These are phyloP conservation scores for Acacia confusa DNA, from an alignment of 306 rosid genomes.

Conservation along the genomic window DNA sequence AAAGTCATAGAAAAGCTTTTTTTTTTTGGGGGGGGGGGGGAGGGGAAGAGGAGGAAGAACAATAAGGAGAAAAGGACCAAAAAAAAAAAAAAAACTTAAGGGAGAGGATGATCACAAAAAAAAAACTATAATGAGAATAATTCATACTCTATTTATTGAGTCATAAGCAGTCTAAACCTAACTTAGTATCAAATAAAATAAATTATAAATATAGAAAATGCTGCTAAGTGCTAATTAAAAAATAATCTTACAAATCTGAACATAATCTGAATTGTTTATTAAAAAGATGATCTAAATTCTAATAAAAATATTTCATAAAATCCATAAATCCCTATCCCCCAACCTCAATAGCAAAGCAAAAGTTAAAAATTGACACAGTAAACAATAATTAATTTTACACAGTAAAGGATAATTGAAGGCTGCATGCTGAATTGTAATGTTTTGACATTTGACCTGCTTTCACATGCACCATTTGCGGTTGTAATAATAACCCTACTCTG, in stretches of 20 bases:
- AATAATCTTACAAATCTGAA: not conserved
- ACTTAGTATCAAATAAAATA: too few relatives aligned
- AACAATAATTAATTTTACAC: not conserved
- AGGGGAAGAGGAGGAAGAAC: not conserved
- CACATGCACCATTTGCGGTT: constrained; percentile 46
- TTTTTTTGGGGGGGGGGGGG: too few relatives aligned
- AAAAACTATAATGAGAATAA: too few relatives aligned
- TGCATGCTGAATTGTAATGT: not conserved
- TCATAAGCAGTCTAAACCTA: not conserved
- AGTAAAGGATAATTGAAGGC: not conserved
- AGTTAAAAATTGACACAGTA: not conserved
- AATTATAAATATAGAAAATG: too few relatives aligned
- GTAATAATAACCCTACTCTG: constrained; percentile 29
- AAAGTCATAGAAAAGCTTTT: not conserved
- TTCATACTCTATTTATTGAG: too few relatives aligned
- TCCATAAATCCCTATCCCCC: too few relatives aligned
- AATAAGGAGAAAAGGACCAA: not conserved
- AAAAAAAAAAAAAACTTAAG: too few relatives aligned
- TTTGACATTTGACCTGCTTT: constrained; percentile 35
- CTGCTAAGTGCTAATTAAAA: not conserved
- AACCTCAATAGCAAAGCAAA: too few relatives aligned
- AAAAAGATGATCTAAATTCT: not conserved
- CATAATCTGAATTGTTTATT: not conserved
- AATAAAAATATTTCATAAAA: not conserved
- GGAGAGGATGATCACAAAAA: too few relatives aligned